phyloP scores from a whole-genome alignment of 1,284 basidiomycete genomes.

The Trichosporon asahii region DNA sequence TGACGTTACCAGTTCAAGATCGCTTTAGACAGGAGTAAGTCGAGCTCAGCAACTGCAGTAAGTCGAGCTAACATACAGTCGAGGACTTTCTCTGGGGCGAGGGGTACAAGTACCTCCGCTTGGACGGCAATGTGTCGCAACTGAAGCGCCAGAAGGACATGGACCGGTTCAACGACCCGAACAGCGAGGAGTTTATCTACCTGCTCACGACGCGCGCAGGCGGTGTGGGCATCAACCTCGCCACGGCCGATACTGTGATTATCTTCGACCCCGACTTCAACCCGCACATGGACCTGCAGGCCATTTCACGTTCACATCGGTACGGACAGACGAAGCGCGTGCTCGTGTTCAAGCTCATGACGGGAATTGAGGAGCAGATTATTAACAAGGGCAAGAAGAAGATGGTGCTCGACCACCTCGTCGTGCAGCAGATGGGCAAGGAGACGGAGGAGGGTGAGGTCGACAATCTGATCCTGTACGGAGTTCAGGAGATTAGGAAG shows the following conservation, averaged over 20 bases:
- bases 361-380: slow-evolving; percentile 79
- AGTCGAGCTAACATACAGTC: slow-evolving; percentile 49
- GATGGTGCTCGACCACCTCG: slow-evolving; percentile 82
- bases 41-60: not conserved
- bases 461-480: slow-evolving; percentile 75
- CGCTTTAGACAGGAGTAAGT: slow-evolving; percentile 66
- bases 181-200: slow-evolving; percentile 85
- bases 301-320: slow-evolving; percentile 79
- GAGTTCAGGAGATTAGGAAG: slow-evolving; percentile 74
- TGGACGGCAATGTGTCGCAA: slow-evolving; percentile 88
- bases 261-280: slow-evolving; percentile 93
- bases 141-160: slow-evolving; percentile 85
- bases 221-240: slow-evolving; percentile 89
- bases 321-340: slow-evolving; percentile 56
- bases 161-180: slow-evolving; percentile 85
- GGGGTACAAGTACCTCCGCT: slow-evolving; percentile 80
- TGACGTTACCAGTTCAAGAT: slow-evolving; percentile 70
- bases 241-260: slow-evolving; percentile 63
- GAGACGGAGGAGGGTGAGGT: slow-evolving; percentile 69
- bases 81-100: slow-evolving; percentile 92
- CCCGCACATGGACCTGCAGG: slow-evolving; percentile 71
- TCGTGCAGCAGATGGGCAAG: slow-evolving; percentile 83
- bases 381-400: slow-evolving; percentile 86
- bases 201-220: slow-evolving; percentile 91
- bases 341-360: slow-evolving; percentile 87